These are phyloP conservation scores for Stemphylium lycopersici DNA, from an alignment of 2,329 filamentous ascomycete species.

Conservation along the genomic window DNA sequence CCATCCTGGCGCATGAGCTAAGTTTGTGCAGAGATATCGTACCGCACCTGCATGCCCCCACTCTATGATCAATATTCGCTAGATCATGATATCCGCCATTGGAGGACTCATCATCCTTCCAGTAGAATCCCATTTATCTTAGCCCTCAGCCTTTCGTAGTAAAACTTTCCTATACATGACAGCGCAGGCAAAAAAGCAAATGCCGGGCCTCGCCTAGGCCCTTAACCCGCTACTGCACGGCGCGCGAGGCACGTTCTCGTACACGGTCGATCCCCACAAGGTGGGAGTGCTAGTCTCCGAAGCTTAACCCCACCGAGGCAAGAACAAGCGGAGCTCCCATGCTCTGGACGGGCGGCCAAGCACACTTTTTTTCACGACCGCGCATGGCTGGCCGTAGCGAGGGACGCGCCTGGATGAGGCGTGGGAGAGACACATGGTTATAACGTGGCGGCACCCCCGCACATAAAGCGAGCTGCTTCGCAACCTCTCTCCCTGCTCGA, in stretches of 20 bases:
- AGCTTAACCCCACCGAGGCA: conserved; percentile 20
- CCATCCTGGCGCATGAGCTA: not conserved
- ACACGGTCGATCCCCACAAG: conserved; percentile 5
- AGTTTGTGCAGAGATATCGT: not conserved
- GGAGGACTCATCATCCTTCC: not conserved
- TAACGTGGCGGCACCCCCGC: conserved; percentile 30
- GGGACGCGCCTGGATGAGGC: conserved; percentile 6
- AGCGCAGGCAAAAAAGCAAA: conserved; percentile 29
- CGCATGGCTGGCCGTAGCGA: conserved; percentile 7
- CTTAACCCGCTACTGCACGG: conserved; percentile 9
- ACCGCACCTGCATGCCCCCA: conserved; percentile 3
- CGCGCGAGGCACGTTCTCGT: conserved; percentile 2
- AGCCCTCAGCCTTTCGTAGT: conserved; percentile 1
- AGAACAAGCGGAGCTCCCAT: conserved; percentile 12
- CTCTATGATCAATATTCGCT: conserved; percentile 3
- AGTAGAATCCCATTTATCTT: not conserved
- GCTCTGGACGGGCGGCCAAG: conserved; percentile 26
- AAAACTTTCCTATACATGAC: not conserved
- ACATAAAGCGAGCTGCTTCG: not conserved
- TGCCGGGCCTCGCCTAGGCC: conserved; percentile 31
- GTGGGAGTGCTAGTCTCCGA: conserved; percentile 17
- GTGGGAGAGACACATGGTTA: conserved; percentile 14
- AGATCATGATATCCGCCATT: not conserved
- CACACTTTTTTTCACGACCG: conserved; percentile 26
- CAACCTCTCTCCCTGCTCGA: conserved; percentile 10